phyloP scores from a whole-genome alignment of 331 rosid genomes.

The Cydonia oblonga region DNA sequence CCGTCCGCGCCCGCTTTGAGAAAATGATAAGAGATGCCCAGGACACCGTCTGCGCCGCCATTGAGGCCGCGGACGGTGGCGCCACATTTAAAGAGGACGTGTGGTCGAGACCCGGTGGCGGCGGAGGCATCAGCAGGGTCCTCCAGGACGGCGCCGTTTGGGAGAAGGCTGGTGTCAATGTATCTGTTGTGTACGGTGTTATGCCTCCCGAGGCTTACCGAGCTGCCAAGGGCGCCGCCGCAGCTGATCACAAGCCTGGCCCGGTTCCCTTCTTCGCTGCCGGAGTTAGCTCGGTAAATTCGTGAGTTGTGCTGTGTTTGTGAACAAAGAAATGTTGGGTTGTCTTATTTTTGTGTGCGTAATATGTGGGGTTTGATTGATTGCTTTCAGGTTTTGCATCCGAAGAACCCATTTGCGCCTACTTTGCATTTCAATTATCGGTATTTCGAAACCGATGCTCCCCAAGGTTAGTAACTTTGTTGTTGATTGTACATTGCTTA shows the following conservation, averaged over 20 bases:
- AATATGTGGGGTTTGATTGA: neutral
- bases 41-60: constrained; percentile 63
- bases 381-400: constrained; percentile 73
- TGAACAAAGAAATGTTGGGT: neutral
- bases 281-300: constrained; percentile 80
- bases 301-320: constrained; percentile 1
- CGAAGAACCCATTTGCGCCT: constrained; percentile 95
- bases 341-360: neutral
- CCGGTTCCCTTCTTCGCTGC: constrained; percentile 92
- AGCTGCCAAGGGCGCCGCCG: constrained; percentile 62
- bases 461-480: constrained; percentile 34
- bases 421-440: constrained; percentile 91
- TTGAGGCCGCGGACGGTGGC: constrained; percentile 67
- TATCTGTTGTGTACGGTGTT: constrained; percentile 84
- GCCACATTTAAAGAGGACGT: constrained; percentile 81
- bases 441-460: constrained; percentile 89
- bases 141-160: constrained; percentile 86
- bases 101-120: constrained; percentile 97
- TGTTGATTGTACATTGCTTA: neutral
- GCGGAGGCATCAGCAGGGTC: constrained; percentile 95
- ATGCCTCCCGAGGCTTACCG: constrained; percentile 99
- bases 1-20: constrained; percentile 76
- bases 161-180: constrained; percentile 99
- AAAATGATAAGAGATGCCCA: constrained; percentile 95
- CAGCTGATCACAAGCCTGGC: constrained; percentile 59